Conservation (phyloP, 192 early-diverging fungal species). For the Rhizophagus sp. region DNA sequence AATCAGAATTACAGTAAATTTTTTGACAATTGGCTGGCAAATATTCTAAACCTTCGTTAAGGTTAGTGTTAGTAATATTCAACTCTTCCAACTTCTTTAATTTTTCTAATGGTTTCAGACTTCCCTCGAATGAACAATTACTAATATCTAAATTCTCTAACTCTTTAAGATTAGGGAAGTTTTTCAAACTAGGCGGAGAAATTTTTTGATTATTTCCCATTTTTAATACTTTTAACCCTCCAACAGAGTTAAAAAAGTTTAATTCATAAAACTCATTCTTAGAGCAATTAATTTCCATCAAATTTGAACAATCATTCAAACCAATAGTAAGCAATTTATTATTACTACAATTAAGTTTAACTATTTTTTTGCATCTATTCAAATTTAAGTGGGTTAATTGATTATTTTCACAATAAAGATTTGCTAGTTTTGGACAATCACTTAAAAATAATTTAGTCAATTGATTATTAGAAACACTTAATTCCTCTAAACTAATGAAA, state of each 20-base stretch:
- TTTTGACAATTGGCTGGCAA: not conserved
- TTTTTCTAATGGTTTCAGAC: constrained; percentile 3
- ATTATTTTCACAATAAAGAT: too few species aligned
- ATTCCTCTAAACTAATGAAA: not conserved
- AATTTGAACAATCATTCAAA: too few species aligned
- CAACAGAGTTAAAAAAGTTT: not conserved
- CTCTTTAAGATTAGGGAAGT: too few species aligned
- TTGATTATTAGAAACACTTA: not conserved
- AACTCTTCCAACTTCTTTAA: not conserved
- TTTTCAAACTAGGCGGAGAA: too few species aligned
- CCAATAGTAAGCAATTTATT: too few species aligned
- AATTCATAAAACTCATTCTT: not conserved
- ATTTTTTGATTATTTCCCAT: too few species aligned
- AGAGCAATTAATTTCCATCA: not conserved
- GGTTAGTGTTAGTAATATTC: not conserved
- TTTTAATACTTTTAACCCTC: not conserved
- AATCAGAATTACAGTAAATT: not conserved
- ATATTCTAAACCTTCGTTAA: constrained; percentile 7
- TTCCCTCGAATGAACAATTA: not conserved
- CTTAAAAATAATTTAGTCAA: not conserved
- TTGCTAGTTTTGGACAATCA: constrained; percentile 10
- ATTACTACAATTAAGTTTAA: too few species aligned
- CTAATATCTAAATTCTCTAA: not conserved
- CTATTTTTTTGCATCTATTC: too few species aligned
- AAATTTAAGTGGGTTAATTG: too few species aligned